Evolutionary conservation across 805 yeast genomes (phyloP), one percentile per base, ranked within the genome.

Genomic region (Jamesozyma hellenica): DNA sequence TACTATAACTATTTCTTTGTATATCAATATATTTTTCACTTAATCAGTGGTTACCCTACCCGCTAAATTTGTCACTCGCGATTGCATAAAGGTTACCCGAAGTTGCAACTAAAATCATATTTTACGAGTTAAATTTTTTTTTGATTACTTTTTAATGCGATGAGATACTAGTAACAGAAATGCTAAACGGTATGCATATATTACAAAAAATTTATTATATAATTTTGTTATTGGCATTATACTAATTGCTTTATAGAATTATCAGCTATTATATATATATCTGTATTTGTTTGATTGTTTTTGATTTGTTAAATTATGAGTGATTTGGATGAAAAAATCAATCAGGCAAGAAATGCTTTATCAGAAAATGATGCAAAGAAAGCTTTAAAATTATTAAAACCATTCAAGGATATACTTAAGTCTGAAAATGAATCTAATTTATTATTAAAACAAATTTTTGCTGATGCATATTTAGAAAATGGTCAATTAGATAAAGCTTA

Each of bases 401-500:
- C 64, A 12, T 58, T 52, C 30, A 58, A 54, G 37, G 58, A 54
- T 37, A 42, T 52, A 5, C 33, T 59, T 28, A 44, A 54, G 15
- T 27, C 38, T 16, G 44, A 47, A 28, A 53, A 49, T 40, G 41
- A 43, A 27, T 60, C 70, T 1, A 65, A 65, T 39, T 69, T 78
- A 31, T 63, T 55, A 10, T 65, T 60, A 45, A 55, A 79, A 38
- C 80, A 79, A 51, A 49, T 72, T 5, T 70, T 76, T 34, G 95
- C 92, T 8, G 96, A 88, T 57, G 71, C 80, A 4, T 73, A 81
- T 41, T 67, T 90, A 38, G 98, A 92, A 56, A 68, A 68, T 38
- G 88, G 92, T 42, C 77, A 82, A 46, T 74, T 88, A 38, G 94
- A 85, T 43, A 68, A 70, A 35, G 96, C 96, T 0, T 83, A 79